Evolutionary conservation across 768 basidiomycete species (phyloP).

Genomic region (Asterophora parasitica): DNA sequence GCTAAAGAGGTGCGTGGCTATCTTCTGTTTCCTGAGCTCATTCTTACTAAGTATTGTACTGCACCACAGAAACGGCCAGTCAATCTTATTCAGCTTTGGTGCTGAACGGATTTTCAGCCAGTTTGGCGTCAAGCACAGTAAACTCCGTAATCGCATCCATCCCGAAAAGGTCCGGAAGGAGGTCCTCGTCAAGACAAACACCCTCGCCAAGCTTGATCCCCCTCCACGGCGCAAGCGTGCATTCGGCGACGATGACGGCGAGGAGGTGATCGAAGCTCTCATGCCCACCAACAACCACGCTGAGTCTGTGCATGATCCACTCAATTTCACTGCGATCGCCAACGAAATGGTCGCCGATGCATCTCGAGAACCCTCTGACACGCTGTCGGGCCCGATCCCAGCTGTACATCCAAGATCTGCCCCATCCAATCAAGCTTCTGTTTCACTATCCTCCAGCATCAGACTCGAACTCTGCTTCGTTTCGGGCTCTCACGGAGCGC

Average conservation of each 20-base stretch:
- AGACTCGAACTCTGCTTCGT: not conserved
- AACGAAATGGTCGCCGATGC: too few species aligned
- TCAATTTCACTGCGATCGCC: not conserved
- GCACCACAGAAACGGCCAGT: too few species aligned
- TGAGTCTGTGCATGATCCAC: not conserved
- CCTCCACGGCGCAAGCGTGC: not conserved
- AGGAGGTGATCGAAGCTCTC: not conserved
- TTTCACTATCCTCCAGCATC: too few species aligned
- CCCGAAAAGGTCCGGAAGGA: not conserved
- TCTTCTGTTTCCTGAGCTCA: too few species aligned
- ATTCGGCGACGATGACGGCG: not conserved
- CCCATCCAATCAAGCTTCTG: too few species aligned
- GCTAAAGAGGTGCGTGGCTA: too few species aligned
- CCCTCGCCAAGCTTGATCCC: not conserved
- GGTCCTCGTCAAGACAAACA: not conserved
- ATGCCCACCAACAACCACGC: not conserved
- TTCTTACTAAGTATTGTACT: too few species aligned
- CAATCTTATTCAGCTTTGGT: slow-evolving; percentile 12
- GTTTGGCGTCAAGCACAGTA: slow-evolving; percentile 23
- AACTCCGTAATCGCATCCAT: slow-evolving; percentile 3
- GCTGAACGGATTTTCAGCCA: slow-evolving; percentile 22
- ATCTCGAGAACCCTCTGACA: not conserved
- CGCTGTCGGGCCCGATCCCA: too few species aligned
- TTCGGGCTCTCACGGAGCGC: not conserved
- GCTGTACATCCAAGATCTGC: not conserved